These are phyloP conservation scores for Solanum clarkiae DNA, from an alignment of 257 asterid species.

Conservation along the genomic window DNA sequence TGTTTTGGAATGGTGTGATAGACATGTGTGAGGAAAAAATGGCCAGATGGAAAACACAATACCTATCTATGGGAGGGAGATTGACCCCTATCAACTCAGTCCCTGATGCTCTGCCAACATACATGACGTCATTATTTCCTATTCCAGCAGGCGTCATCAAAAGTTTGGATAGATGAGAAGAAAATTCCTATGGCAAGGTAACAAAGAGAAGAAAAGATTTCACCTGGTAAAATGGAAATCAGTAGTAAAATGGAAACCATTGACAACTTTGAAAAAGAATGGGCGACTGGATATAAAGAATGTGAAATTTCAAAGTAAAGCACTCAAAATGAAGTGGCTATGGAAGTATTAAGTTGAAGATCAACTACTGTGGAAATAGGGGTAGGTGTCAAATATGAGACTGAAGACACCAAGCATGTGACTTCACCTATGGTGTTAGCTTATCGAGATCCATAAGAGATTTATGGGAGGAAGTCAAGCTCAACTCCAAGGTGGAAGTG, in stretches of 20 bases:
- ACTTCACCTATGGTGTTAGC: too few relatives aligned
- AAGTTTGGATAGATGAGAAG: background rate
- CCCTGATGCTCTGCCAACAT: too few relatives aligned
- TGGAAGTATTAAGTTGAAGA: background rate
- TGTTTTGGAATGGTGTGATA: too few relatives aligned
- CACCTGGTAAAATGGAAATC: background rate
- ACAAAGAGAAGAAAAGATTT: background rate
- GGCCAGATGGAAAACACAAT: too few relatives aligned
- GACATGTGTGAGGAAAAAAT: too few relatives aligned
- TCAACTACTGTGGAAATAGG: too few relatives aligned
- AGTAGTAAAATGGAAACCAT: background rate
- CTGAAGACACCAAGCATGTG: too few relatives aligned
- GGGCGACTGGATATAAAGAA: too few relatives aligned
- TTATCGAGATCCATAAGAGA: background rate
- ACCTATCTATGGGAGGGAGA: too few relatives aligned
- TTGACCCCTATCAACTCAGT: too few relatives aligned
- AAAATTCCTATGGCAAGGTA: background rate
- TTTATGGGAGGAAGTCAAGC: background rate
- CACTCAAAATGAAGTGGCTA: background rate
- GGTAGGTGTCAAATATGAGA: too few relatives aligned
- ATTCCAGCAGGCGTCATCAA: background rate
- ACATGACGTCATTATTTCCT: background rate
- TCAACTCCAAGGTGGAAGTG: background rate
- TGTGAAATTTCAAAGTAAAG: background rate
- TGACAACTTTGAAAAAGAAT: background rate